Evolutionary conservation across 2,329 filamentous ascomycete genomes (phyloP).

Genomic region (Plenodomus biglobosus): DNA sequence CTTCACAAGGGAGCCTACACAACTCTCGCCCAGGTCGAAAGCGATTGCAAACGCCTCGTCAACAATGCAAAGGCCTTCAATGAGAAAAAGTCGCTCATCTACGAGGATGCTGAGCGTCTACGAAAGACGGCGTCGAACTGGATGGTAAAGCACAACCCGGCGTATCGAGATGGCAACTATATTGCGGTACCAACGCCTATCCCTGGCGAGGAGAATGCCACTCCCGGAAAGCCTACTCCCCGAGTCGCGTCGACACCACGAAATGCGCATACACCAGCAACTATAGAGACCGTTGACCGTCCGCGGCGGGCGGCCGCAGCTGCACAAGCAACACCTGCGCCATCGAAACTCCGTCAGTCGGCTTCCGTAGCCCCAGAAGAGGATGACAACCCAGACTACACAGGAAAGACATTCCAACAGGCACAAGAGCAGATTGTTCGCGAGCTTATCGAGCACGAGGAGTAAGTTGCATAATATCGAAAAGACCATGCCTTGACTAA

Average conservation of each 20-base stretch:
- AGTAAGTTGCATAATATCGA: conserved; percentile 16
- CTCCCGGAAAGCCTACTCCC: conserved; percentile 31
- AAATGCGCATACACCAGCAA: conserved; percentile 20
- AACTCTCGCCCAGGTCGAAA: conserved; percentile 73
- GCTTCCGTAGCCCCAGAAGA: conserved; percentile 26
- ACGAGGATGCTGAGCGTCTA: conserved; percentile 82
- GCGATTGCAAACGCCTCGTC: conserved; percentile 85
- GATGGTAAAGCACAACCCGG: conserved; percentile 85
- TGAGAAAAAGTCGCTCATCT: conserved; percentile 68
- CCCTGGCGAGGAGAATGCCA: conserved; percentile 55
- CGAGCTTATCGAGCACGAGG: conserved; percentile 68
- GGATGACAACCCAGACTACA: conserved; percentile 21
- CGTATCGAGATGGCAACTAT: conserved; percentile 69
- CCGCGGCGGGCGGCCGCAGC: conserved; percentile 38
- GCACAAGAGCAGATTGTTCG: conserved; percentile 84
- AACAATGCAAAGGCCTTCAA: conserved; percentile 86
- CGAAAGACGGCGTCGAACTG: conserved; percentile 84
- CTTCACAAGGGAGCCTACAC: conserved; percentile 68
- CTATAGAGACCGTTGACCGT: conserved; percentile 31
- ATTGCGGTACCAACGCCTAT: conserved; percentile 73
- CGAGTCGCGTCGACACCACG: conserved; percentile 33
- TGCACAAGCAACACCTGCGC: conserved; percentile 35
- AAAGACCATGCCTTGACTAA: conserved; percentile 7
- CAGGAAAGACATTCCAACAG: conserved; percentile 73
- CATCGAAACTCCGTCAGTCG: conserved; percentile 37